Evolutionary conservation across 176 grass and related monocot species (phyloP).

Genomic region (Bothriochloa decipiens): DNA sequence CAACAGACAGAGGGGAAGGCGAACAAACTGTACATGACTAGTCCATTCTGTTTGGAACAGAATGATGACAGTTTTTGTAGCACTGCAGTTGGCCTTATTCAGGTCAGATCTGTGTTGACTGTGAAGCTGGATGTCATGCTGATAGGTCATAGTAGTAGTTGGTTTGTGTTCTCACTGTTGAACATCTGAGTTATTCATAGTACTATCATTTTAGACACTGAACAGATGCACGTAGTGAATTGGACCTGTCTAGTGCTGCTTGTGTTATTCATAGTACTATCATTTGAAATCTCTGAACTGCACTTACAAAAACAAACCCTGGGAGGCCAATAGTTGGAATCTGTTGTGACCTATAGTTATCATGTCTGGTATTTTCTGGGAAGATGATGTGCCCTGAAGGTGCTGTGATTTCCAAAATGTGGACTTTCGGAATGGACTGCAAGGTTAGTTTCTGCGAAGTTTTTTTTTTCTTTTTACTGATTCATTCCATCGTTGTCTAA

Average conservation of each 20-base stretch:
- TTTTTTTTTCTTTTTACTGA: not conserved
- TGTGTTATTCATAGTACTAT: slow-evolving; percentile 12
- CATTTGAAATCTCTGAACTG: slow-evolving; percentile 24
- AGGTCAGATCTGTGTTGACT: too few relatives aligned
- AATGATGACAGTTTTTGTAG: slow-evolving; percentile 46
- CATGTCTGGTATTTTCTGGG: slow-evolving; percentile 12
- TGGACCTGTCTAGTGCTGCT: not conserved
- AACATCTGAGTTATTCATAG: not conserved
- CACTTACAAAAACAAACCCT: slow-evolving; percentile 15
- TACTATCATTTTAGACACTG: not conserved
- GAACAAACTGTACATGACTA: slow-evolving; percentile 37
- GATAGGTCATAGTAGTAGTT: slow-evolving; percentile 2
- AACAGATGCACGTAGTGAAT: slow-evolving; percentile 25
- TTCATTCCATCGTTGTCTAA: not conserved
- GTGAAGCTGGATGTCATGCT: slow-evolving; percentile 6
- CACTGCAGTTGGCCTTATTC: slow-evolving; percentile 12
- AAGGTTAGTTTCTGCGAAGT: not conserved
- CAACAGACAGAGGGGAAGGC: slow-evolving; percentile 9
- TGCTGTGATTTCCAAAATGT: not conserved
- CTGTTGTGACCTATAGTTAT: slow-evolving; percentile 1
- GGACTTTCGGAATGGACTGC: too few relatives aligned
- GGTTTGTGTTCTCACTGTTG: slow-evolving; percentile 22
- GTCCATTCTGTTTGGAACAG: slow-evolving; percentile 36
- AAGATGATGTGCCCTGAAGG: slow-evolving; percentile 11
- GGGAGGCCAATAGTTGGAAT: not conserved